phyloP scores from a whole-genome alignment of 768 basidiomycete species.

The Termitomyces sp. region DNA sequence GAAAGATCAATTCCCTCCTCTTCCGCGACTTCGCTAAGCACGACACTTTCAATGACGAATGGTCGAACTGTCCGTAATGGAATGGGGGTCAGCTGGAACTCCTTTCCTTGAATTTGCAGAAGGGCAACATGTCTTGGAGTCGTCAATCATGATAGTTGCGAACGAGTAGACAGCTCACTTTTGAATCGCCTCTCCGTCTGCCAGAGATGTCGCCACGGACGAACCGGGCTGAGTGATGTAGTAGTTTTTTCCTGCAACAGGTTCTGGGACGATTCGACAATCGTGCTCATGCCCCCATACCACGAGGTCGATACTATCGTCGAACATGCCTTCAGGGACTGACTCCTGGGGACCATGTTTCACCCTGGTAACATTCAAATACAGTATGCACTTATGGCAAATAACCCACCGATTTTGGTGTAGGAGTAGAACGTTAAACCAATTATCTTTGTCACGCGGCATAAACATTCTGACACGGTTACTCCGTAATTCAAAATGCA shows the following conservation, averaged over 20 bases:
- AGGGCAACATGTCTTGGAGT: slow-evolving; percentile 80
- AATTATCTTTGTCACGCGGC: slow-evolving; percentile 84
- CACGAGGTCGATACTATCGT: slow-evolving; percentile 89
- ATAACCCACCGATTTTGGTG: slow-evolving; percentile 89
- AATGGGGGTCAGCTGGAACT: slow-evolving; percentile 82
- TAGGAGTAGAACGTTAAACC: slow-evolving; percentile 92
- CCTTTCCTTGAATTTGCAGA: slow-evolving; percentile 80
- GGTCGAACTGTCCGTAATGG: slow-evolving; percentile 90
- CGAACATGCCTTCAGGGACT: slow-evolving; percentile 96
- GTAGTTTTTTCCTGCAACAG: slow-evolving; percentile 88
- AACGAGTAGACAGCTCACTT: slow-evolving; percentile 50
- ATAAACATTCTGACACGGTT: slow-evolving; percentile 96
- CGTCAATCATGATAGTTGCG: neutral
- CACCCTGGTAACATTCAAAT: slow-evolving; percentile 46
- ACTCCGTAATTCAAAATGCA: slow-evolving; percentile 93
- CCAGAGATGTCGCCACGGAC: slow-evolving; percentile 89
- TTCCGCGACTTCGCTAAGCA: slow-evolving; percentile 72
- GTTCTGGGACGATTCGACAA: slow-evolving; percentile 86
- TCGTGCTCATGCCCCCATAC: slow-evolving; percentile 99
- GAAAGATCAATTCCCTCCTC: slow-evolving; percentile 70
- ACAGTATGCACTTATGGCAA: neutral
- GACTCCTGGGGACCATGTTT: slow-evolving; percentile 92
- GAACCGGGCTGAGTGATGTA: slow-evolving; percentile 94
- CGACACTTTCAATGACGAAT: slow-evolving; percentile 83
- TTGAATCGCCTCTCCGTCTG: slow-evolving; percentile 87